A percentile compares a stretch with the other conserved stretches of the same genome.
Evolutionary conservation across 2,329 filamentous ascomycete genomes (phyloP).

Genomic region (Cordyceps sp.): DNA sequence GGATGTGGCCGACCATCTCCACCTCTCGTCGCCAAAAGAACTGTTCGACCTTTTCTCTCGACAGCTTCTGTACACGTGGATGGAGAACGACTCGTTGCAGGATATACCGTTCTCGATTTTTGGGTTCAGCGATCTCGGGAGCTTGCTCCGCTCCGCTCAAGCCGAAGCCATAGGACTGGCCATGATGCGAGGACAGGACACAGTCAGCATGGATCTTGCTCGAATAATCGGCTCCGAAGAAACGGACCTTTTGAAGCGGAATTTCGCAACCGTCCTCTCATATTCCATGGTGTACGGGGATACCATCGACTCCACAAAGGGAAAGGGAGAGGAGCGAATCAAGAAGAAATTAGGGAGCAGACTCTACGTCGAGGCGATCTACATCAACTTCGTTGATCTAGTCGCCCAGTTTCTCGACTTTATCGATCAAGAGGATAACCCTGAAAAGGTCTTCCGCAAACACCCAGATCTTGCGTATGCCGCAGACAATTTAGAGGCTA

Average conservation of each 20-base stretch:
- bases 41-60: slow-evolving; percentile 75
- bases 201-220: slow-evolving; percentile 44
- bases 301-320: slow-evolving; percentile 15
- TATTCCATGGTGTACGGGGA: slow-evolving; percentile 58
- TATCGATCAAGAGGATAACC: slow-evolving; percentile 59
- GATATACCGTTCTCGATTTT: slow-evolving; percentile 77
- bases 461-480: slow-evolving; percentile 42
- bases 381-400: slow-evolving; percentile 58
- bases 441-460: slow-evolving; percentile 51
- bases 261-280: slow-evolving; percentile 65
- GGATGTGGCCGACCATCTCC: slow-evolving; percentile 47
- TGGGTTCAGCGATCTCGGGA: slow-evolving; percentile 50
- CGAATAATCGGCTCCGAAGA: slow-evolving; percentile 35
- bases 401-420: slow-evolving; percentile 60
- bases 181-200: slow-evolving; percentile 61
- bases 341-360: slow-evolving; percentile 54
- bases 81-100: slow-evolving; percentile 48
- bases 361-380: slow-evolving; percentile 43
- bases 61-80: slow-evolving; percentile 84
- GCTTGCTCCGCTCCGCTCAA: slow-evolving; percentile 54
- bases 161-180: slow-evolving; percentile 67
- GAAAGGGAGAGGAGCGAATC: slow-evolving; percentile 48
- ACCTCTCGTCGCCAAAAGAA: slow-evolving; percentile 46
- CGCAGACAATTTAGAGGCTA: slow-evolving; percentile 46
- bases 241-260: slow-evolving; percentile 41